Base-by-base conservation (phyloP, 768 basidiomycete genomes). In the Grammothele lineata region DNA sequence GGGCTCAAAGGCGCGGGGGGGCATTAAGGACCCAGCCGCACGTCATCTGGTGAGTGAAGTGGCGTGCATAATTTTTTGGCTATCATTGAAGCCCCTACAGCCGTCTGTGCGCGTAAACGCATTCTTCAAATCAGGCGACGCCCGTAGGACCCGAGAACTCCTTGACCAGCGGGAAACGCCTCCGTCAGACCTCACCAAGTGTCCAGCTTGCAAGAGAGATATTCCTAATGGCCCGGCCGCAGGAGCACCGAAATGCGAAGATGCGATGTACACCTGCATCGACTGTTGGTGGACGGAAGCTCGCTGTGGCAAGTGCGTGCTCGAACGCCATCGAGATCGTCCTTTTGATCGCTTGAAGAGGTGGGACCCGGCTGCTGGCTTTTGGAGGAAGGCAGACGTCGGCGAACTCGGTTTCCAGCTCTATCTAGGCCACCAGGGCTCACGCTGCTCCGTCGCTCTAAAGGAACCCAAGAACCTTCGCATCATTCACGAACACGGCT, bases 401-500 rank as follows among this genome's bases (percentile, higher is more conserved):
- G 15, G 30, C 30, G 15, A 32, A 32, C 9, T 32, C 9, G 30
- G 30, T 8, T 32, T 9, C 15, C 9, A 32, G 30, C 30, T 32
- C 9, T 32, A 15, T 15, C 30, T 32, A 15, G 30, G 30, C 30
- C 30, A 32, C 30, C 9, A 15, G 8, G 30, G 30, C 9, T 8
- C 30, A 15, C 30, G 30, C 9, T 32, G 30, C 15, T 15, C 30
- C 8, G 30, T 32, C 9, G 30, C 30, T 15, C 8, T 8, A 8
- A 9, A 8, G 8, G 8, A 8, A 32, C 9, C 30, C 30, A 8
- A 15, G 8, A 15, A 32, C 30, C 15, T 32, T 15, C 8, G 9
- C 30, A 32, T 43, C 19, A n/a, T 43, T 3, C 42, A 43, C 42
- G 42, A 43, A 17, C 42, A 35, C 18, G 42, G 42, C 32, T 33